Evolutionary conservation across 352 stramenopile genomes (phyloP).

Genomic region (Phytophthora sojae): DNA sequence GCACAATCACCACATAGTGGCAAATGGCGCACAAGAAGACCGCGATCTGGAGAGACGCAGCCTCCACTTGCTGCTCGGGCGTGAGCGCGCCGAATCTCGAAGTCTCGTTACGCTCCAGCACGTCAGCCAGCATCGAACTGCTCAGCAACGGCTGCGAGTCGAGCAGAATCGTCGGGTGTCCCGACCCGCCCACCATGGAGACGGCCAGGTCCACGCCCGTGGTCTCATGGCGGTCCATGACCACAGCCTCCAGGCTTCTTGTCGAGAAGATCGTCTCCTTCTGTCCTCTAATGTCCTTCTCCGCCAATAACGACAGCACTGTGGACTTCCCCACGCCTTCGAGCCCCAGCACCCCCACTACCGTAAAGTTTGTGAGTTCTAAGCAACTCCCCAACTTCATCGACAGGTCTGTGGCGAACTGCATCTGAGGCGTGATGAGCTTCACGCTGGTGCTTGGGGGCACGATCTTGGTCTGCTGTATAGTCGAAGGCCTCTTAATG

Average conservation of each 20-base stretch:
- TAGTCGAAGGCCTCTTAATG: background rate
- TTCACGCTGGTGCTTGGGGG: conserved; percentile 54
- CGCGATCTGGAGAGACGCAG: conserved; percentile 66
- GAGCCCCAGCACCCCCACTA: conserved; percentile 72
- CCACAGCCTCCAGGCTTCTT: conserved; percentile 47
- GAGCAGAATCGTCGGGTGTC: conserved; percentile 56
- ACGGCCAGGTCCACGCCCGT: conserved; percentile 69
- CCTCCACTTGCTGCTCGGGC: conserved; percentile 73
- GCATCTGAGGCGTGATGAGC: conserved; percentile 62
- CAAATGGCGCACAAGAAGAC: conserved; percentile 77
- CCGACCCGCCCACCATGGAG: conserved; percentile 34
- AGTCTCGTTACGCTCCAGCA: conserved; percentile 58
- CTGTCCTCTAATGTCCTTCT: conserved; percentile 9
- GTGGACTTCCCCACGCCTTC: conserved; percentile 82
- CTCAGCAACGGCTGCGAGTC: conserved; percentile 78
- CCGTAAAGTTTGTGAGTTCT: conserved; percentile 74
- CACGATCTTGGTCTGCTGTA: conserved; percentile 25
- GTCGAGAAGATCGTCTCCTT: conserved; percentile 40
- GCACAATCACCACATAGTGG: conserved; percentile 79
- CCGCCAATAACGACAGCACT: conserved; percentile 63
- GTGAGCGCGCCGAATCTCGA: conserved; percentile 59
- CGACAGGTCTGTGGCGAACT: conserved; percentile 72
- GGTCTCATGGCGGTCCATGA: conserved; percentile 50
- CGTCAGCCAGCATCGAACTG: conserved; percentile 60
- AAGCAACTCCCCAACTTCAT: conserved; percentile 60